Evolutionary conservation across 345 rosid species (phyloP), one percentile per base, ranked within the genome.

Genomic region (Anacardium occidentale): DNA sequence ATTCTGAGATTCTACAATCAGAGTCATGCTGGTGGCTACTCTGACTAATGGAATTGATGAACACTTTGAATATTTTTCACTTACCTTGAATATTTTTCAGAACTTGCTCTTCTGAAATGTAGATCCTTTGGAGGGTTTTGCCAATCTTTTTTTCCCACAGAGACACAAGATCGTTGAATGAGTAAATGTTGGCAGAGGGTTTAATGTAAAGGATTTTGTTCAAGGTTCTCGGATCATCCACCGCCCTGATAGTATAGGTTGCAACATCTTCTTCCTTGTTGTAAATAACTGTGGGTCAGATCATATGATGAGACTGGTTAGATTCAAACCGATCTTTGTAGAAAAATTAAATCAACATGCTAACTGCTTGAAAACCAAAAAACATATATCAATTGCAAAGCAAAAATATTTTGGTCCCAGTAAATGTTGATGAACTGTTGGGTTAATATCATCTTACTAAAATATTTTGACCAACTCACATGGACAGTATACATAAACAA

Each of bases 141-240:
- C 84, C 86, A 1, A 86, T 85, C 76, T 88, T 88, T 61, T 76
- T 86, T 81, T 88, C 93, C 93, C 89, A 88, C 51, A 85, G 62
- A 21, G 85, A 78, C 11, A 85, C 86, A 56, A 88, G 83, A 64
- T 88, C 93, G 26, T 86, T 83, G 76, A 85, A 83, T 0, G 90
- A 85, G 81, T 77, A 78, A 29, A 72, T 82, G 82, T 88, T 88
- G 65, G 48, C 56, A 0, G 87, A 79, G 25, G 90, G 92, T 70
- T 77, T 77, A 2, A 88, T 48, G 74, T 85, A 82, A 51, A 88
- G 76, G 65, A 77, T 76, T 74, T 83, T 88, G 81, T 88, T 88
- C 77, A 85, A 52, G 17, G 90, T 84, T 74, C 87, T 73, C 22
- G 86, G 86, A 79, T 87, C 89, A 75, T 85, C 89, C 20, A 83